Percentiles rank a stretch among this genome's conserved stretches.
These are phyloP conservation scores for Alternaria triticina DNA, from an alignment of 2,329 filamentous ascomycete genomes.

Conservation along the genomic window DNA sequence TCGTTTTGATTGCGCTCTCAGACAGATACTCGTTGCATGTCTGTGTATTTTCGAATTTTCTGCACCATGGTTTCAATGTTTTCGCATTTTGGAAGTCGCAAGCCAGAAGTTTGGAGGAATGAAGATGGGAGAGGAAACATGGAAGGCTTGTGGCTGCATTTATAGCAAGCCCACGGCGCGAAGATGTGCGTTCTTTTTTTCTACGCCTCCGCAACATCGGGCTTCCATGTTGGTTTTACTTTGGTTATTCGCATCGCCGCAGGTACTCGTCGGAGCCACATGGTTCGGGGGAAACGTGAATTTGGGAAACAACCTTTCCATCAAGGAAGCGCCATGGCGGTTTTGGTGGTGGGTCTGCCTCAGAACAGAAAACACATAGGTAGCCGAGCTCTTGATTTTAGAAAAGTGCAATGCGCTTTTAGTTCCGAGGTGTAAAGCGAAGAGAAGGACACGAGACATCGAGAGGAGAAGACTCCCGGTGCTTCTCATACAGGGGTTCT, in stretches of 20 bases:
- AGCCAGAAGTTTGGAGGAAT: not conserved
- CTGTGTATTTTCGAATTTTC: not conserved
- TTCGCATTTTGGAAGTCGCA: not conserved
- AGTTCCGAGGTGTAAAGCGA: not conserved
- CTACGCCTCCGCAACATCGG: not conserved
- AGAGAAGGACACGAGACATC: not conserved
- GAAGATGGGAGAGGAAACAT: not conserved
- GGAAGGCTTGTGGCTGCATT: not conserved
- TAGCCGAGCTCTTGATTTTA: too few species aligned
- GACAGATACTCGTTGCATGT: not conserved
- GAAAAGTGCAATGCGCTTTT: not conserved
- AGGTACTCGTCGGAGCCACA: not conserved
- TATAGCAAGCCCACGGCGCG: not conserved
- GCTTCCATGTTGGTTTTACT: not conserved
- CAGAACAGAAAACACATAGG: too few species aligned
- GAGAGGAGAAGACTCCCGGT: not conserved
- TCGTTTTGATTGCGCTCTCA: not conserved
- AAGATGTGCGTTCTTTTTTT: accelerated
- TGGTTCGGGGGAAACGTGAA: not conserved
- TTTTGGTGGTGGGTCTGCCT: not conserved
- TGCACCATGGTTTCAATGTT: too few species aligned
- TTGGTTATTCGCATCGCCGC: not conserved
- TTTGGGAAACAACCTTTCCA: not conserved
- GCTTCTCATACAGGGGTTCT: not conserved
- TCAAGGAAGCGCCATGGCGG: not conserved